Evolutionary conservation across 2,329 filamentous ascomycete genomes (phyloP), one percentile per base, ranked within the genome.

Genomic region (Fusarium illudens): DNA sequence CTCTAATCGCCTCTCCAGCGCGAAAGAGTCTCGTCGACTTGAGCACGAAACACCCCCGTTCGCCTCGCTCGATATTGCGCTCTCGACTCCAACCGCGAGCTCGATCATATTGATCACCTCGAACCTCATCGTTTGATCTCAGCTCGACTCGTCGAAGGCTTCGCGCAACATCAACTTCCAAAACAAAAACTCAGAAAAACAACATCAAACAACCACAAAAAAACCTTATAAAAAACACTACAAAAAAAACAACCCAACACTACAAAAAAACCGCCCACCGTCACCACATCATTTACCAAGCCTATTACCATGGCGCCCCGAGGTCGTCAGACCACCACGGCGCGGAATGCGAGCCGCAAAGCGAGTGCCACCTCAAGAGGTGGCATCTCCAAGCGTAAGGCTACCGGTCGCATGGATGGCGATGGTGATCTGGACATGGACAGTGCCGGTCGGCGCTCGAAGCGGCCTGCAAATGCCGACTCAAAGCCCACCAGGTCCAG

Each of bases 351-450:
- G 42, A 46, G 20, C 39, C 75, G 77, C 57, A 76, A 71, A 59
- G 65, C 78, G 12, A 79, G 69, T 58, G 75, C 70, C 46, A 71
- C 75, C n/a, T 68, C 71, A 30, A 79, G 83, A 69, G 82, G 82
- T 33, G 86, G 86, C 29, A 83, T 88, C 56, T 77, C 80, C 19
- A 88, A 87, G 75, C 83, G 83, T 49, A 83, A 74, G 52, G 72
- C 75, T 37, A 70, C 51, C 44, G 65, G 73, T 4, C 82, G 79
- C 64, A 74, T 81, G 50, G 87, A 89, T 70, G 79, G 81, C 55
- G 87, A 89, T 79, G 87, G 87, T 30, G 87, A 89, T 70, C 80
- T 89, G n/a, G 81, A 86, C 30, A 89, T 89, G 87, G 84, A 84
- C 66, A 77, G 76, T 49, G 68, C 75, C 19, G 74, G 73, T 48